phyloP scores from a whole-genome alignment of 1,284 basidiomycete species.

The Ustilago xerochloae region DNA sequence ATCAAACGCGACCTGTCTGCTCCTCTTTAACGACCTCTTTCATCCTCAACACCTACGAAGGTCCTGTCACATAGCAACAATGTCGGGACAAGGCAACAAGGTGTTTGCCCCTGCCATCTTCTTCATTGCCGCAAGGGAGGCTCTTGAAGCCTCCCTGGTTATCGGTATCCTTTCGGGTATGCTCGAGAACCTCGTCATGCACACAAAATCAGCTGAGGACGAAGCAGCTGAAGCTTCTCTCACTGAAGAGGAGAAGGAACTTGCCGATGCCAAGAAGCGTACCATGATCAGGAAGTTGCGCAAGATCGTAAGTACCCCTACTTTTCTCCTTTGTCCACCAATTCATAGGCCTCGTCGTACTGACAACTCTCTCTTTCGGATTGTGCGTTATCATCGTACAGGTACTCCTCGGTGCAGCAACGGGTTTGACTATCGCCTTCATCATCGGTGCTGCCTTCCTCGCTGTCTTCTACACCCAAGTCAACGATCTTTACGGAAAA shows the following conservation, averaged over 20 bases:
- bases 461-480: slow-evolving; percentile 68
- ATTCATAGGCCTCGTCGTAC: too few relatives aligned
- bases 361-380: too few relatives aligned
- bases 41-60: background rate
- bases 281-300: slow-evolving; percentile 53
- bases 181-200: slow-evolving; percentile 60
- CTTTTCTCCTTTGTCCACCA: background rate
- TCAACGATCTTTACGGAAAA: slow-evolving; percentile 72
- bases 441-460: slow-evolving; percentile 64
- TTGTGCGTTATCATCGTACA: too few relatives aligned
- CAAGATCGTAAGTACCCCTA: slow-evolving; percentile 44
- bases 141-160: slow-evolving; percentile 64
- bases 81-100: slow-evolving; percentile 53
- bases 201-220: slow-evolving; percentile 31
- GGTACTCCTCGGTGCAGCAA: slow-evolving; percentile 51
- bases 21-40: background rate
- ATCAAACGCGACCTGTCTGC: background rate
- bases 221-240: slow-evolving; percentile 7
- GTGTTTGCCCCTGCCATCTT: slow-evolving; percentile 66
- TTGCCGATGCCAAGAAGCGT: slow-evolving; percentile 22
- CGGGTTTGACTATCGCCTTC: slow-evolving; percentile 58
- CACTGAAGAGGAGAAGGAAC: slow-evolving; percentile 16
- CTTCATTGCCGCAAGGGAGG: slow-evolving; percentile 66
- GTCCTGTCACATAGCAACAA: background rate
- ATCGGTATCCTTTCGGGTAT: slow-evolving; percentile 65